Evolutionary conservation across 495 filamentous ascomycete genomes (phyloP).

Genomic region (Neurospora africana): DNA sequence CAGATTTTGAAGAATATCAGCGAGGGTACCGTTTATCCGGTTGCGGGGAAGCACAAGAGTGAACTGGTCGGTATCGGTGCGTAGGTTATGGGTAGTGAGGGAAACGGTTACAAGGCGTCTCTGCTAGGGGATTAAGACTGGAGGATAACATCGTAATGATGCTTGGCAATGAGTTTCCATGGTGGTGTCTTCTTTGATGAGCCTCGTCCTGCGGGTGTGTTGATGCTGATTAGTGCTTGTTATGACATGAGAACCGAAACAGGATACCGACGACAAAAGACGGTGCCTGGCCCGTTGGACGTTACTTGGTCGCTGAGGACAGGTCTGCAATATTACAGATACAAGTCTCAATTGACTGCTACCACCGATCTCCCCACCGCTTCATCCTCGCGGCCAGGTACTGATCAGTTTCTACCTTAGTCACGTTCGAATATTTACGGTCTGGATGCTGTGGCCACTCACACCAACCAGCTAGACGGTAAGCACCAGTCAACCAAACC

Average conservation of each 20-base stretch:
- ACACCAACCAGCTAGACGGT: no score
- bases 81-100: not conserved
- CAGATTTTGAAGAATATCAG: conserved; percentile 18
- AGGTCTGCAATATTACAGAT: not conserved
- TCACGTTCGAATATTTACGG: not conserved
- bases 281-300: not conserved
- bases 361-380: not conserved
- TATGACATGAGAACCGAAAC: not conserved
- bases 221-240: not conserved
- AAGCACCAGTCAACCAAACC: not conserved
- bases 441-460: no score
- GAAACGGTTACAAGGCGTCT: not conserved
- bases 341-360: not conserved
- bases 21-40: conserved; percentile 29
- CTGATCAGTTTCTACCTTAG: not conserved
- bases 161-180: not conserved
- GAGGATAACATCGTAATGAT: not conserved
- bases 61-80: not conserved
- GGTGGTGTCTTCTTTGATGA: not conserved
- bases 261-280: not conserved
- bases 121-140: not conserved
- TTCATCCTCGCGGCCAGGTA: not conserved
- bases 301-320: not conserved
- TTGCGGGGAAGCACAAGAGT: conserved; percentile 18
- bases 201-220: not conserved